phyloP scores from a whole-genome alignment of 2,329 filamentous ascomycete genomes.

The Magnaporthiopsis poae region DNA sequence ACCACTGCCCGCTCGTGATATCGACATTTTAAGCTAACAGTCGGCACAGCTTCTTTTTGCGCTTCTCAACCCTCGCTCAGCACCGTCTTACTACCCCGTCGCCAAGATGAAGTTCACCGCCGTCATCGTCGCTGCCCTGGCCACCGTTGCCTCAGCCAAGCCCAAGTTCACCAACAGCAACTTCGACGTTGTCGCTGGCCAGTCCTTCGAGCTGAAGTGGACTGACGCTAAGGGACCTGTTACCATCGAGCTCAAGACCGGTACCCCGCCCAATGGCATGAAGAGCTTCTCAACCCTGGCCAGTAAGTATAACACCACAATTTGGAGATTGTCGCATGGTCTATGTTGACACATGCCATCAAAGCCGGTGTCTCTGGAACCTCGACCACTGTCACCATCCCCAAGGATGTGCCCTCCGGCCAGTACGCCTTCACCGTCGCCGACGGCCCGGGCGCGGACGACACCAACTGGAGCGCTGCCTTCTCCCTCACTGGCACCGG shows the following conservation, averaged over 20 bases:
- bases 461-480: constrained; percentile 34
- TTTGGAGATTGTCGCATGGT: neutral
- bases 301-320: constrained; percentile 21
- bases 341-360: constrained; percentile 3
- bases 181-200: constrained; percentile 24
- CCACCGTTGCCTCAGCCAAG: constrained; percentile 21
- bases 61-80: constrained; percentile 7
- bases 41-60: constrained; percentile 4
- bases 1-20: neutral
- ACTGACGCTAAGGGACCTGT: constrained; percentile 28
- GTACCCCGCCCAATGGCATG: constrained; percentile 24
- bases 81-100: constrained; percentile 13
- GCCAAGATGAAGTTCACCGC: constrained; percentile 32
- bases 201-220: constrained; percentile 37
- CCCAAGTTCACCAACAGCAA: constrained; percentile 23
- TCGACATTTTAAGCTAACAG: constrained; percentile 9
- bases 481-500: constrained; percentile 26
- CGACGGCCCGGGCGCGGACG: constrained; percentile 21
- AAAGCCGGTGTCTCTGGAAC: constrained; percentile 24
- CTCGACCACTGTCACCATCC: constrained; percentile 30
- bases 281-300: constrained; percentile 24
- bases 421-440: constrained; percentile 36
- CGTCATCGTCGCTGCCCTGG: constrained; percentile 25
- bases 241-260: constrained; percentile 31
- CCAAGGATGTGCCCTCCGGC: constrained; percentile 26